These are phyloP conservation scores for Glycine latifolia DNA, from an alignment of 306 rosid genomes.

Conservation along the genomic window DNA sequence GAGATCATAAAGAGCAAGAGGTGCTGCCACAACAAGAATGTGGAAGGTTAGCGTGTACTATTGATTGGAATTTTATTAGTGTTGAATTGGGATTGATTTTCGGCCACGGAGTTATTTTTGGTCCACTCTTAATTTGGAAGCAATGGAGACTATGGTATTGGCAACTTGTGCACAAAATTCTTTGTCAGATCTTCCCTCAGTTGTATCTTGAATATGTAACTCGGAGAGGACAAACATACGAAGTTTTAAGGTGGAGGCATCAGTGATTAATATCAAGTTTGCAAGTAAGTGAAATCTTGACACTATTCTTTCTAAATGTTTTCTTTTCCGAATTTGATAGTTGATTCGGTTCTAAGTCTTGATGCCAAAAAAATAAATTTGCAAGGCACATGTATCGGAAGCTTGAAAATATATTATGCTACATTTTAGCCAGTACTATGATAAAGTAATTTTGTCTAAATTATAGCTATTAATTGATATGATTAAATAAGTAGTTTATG, in stretches of 20 bases:
- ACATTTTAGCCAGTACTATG: no score
- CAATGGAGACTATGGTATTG: slow-evolving; percentile 39
- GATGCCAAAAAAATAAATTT: no score
- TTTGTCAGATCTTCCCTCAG: slow-evolving; percentile 20
- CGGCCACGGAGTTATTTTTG: slow-evolving; percentile 19
- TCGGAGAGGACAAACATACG: not conserved
- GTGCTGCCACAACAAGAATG: not conserved
- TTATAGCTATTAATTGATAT: no score
- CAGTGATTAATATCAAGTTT: not conserved
- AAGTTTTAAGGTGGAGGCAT: slow-evolving; percentile 11
- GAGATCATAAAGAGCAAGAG: not conserved
- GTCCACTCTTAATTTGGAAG: slow-evolving; percentile 25
- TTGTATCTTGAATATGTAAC: not conserved
- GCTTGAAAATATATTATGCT: no score
- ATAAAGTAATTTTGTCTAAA: no score
- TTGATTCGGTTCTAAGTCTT: not conserved
- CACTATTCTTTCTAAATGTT: no score
- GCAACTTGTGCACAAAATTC: not conserved
- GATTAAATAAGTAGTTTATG: no score
- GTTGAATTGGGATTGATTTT: slow-evolving; percentile 33
- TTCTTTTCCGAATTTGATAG: no score
- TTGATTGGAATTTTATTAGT: slow-evolving; percentile 11
- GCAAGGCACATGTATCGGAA: no score
- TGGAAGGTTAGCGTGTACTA: not conserved
- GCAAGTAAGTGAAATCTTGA: no score